These are phyloP conservation scores for Podochytrium sp. DNA, from an alignment of 192 early-diverging fungal genomes.

Conservation along the genomic window DNA sequence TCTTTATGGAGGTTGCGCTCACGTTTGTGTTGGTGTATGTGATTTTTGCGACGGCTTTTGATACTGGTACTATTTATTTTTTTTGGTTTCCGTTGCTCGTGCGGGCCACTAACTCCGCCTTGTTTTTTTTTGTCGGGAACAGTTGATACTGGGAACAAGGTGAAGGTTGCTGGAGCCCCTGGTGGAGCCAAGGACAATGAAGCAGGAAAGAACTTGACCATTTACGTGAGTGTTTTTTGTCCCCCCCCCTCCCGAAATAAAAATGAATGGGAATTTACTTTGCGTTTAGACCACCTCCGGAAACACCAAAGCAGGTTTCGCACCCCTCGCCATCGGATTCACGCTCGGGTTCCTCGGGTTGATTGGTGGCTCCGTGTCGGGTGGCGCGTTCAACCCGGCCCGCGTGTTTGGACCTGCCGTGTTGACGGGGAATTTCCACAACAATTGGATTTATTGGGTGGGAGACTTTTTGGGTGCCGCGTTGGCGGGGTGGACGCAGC, in stretches of 20 bases:
- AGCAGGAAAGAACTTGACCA: constrained; percentile 60
- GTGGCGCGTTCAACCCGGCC: constrained; percentile 67
- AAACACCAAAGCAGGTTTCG: constrained; percentile 69
- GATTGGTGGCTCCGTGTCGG: constrained; percentile 59
- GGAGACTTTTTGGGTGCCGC: constrained; percentile 60
- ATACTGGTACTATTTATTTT: too few species aligned
- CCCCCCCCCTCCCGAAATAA: too few species aligned
- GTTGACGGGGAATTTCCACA: constrained; percentile 53
- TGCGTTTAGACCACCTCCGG: constrained; percentile 57
- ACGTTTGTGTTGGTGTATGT: constrained; percentile 68
- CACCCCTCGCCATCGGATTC: constrained; percentile 65
- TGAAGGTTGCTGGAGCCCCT: constrained; percentile 41
- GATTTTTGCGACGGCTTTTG: constrained; percentile 68
- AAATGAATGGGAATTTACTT: background rate
- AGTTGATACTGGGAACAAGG: constrained; percentile 59
- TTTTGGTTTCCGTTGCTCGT: background rate
- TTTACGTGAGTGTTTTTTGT: constrained; percentile 51
- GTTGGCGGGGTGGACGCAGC: constrained; percentile 56
- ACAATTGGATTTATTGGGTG: constrained; percentile 67
- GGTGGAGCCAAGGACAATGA: constrained; percentile 27
- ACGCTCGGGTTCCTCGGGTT: constrained; percentile 57
- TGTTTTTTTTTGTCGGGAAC: background rate
- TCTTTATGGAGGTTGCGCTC: constrained; percentile 62
- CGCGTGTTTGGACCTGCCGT: constrained; percentile 62
- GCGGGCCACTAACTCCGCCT: background rate